Conservation (phyloP, 2,329 filamentous ascomycete genomes). For the Rhynchosporium graminicola region DNA sequence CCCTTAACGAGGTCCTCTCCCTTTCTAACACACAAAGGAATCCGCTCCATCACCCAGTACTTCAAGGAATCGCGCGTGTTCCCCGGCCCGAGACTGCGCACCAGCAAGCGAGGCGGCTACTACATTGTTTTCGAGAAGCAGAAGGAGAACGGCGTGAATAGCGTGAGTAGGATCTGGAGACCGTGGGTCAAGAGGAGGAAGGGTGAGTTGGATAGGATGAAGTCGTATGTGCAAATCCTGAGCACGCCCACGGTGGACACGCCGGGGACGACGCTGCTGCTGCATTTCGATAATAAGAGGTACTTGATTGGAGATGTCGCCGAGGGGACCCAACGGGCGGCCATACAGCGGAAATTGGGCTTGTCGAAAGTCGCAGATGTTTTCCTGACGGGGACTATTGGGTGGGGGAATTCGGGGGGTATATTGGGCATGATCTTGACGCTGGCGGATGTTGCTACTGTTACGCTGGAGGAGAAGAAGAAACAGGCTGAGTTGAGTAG, state of each 20-base stretch:
- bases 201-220: conserved; percentile 54
- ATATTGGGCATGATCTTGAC: conserved; percentile 84
- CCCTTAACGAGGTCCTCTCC: background rate
- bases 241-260: conserved; percentile 88
- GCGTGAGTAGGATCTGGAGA: background rate
- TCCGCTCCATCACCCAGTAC: conserved; percentile 3
- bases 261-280: conserved; percentile 71
- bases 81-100: conserved; percentile 17
- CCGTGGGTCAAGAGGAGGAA: background rate
- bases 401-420: conserved; percentile 78
- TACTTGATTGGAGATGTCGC: conserved; percentile 83
- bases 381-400: conserved; percentile 77
- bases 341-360: conserved; percentile 56
- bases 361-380: conserved; percentile 70
- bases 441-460: conserved; percentile 66
- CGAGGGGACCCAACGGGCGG: conserved; percentile 85
- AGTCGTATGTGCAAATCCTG: conserved; percentile 71
- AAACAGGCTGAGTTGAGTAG: conserved; percentile 42
- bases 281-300: conserved; percentile 79
- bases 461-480: conserved; percentile 49
- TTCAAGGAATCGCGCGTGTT: conserved; percentile 14
- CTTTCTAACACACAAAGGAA: background rate
- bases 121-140: conserved; percentile 21
- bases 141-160: conserved; percentile 16
- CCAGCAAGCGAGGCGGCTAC: conserved; percentile 4